Evolutionary conservation across 768 basidiomycete species (phyloP), one percentile per base, ranked within the genome.

Genomic region (Boletus vinaceobasis): DNA sequence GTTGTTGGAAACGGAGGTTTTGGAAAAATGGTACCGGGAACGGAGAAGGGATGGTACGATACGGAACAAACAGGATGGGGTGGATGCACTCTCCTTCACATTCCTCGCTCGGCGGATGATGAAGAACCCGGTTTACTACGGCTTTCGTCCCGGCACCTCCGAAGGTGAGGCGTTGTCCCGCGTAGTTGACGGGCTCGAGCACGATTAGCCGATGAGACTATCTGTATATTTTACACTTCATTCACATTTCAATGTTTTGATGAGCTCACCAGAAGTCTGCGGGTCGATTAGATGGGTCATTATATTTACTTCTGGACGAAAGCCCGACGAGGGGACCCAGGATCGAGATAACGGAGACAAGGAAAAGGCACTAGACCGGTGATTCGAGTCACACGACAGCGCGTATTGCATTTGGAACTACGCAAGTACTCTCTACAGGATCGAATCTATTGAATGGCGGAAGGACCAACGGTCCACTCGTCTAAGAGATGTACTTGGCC

Each of bases 61-160:
- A 61, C 62, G 72, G 44, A 71, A 72, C 54, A 85, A 80, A 61
- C 86, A 92, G 64, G 84, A 89, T 57, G 74, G 84, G 26, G 78
- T 94, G 55, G 91, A 95, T 62, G 73, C 79, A 17, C 72, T 98
- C 35, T 86, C 88, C 0, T 93, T 86, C 70, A 92, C 93, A 23
- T 93, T 88, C 73, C 78, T 96, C 32, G 78, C 84, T 5, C 77
- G 79, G 42, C 79, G 95, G 57, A 71, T 91, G 54, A 75, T 74
- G 54, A 84, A 76, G 56, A 98, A 98, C 71, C 92, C 96, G 14
- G 80, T 82, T 0, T 98, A 90, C 72, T 98, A 98, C 65, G 87
- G 86, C 49, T 76, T 81, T 50, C 58, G 66, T 15, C 69, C 73
- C 2, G 73, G 65, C 29, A 50, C 54, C 17, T 71, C 76, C 10